Percentiles rank a stretch among this genome's conserved stretches.
These are phyloP conservation scores for Penicillium herquei DNA, from an alignment of 495 filamentous ascomycete species.

Conservation along the genomic window DNA sequence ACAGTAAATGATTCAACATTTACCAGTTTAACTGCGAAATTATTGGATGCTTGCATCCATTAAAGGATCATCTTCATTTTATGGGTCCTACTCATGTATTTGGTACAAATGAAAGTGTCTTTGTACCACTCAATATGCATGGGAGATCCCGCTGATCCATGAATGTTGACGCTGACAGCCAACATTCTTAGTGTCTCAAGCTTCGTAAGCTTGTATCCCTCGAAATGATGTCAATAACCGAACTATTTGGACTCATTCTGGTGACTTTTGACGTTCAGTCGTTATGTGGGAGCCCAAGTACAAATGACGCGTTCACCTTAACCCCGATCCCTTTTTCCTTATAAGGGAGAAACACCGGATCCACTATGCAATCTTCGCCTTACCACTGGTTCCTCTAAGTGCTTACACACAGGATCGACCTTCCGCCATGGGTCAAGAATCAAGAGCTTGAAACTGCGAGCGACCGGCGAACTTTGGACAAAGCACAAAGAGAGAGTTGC, in stretches of 20 bases:
- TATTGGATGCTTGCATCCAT: too few species aligned
- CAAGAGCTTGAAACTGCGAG: too few species aligned
- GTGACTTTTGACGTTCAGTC: background rate
- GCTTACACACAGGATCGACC: slow-evolving; percentile 14
- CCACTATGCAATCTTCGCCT: slow-evolving; percentile 17
- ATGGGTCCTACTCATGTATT: too few species aligned
- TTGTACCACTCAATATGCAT: slow-evolving; percentile 1
- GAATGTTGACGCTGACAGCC: slow-evolving; percentile 13
- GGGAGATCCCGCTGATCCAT: slow-evolving; percentile 1
- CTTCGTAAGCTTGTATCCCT: slow-evolving; percentile 10
- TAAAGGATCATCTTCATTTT: too few species aligned
- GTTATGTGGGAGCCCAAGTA: too few species aligned
- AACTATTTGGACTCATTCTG: background rate
- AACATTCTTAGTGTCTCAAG: slow-evolving; percentile 5
- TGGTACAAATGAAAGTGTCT: too few species aligned
- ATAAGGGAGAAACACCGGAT: slow-evolving; percentile 10
- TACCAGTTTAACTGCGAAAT: background rate
- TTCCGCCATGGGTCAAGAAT: background rate
- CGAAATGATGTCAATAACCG: slow-evolving; percentile 1
- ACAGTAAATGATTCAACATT: background rate
- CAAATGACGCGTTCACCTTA: slow-evolving; percentile 18
- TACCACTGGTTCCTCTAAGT: background rate
- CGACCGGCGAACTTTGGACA: too few species aligned
- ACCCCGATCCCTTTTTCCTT: slow-evolving; percentile 3
- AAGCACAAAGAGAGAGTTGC: too few species aligned